Percentiles rank a stretch among this genome's conserved stretches.
phyloP scores from a whole-genome alignment of 2,329 filamentous ascomycete genomes.

The Aschersonia sp. region DNA sequence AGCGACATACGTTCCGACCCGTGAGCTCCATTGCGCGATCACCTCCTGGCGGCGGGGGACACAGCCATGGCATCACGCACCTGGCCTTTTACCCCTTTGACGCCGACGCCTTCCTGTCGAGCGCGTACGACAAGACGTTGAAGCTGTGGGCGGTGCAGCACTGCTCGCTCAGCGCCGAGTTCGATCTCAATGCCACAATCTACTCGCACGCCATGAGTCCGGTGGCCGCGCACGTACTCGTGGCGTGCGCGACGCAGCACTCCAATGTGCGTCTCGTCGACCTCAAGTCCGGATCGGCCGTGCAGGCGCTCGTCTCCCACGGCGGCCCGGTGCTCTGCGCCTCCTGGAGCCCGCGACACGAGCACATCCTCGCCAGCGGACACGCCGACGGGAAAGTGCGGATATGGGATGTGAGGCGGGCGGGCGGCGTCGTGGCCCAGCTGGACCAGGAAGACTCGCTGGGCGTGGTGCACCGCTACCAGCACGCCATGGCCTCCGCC shows the following conservation, averaged over 20 bases:
- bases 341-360: slow-evolving; percentile 69
- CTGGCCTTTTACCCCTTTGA: slow-evolving; percentile 70
- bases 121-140: slow-evolving; percentile 63
- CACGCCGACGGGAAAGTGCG: slow-evolving; percentile 74
- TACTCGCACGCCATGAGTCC: slow-evolving; percentile 69
- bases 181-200: slow-evolving; percentile 52
- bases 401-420: slow-evolving; percentile 76
- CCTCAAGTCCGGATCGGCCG: slow-evolving; percentile 60
- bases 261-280: slow-evolving; percentile 76
- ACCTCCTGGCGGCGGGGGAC: slow-evolving; percentile 23
- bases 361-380: slow-evolving; percentile 69
- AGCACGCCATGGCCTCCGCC: slow-evolving; percentile 16
- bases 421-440: slow-evolving; percentile 59
- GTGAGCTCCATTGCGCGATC: slow-evolving; percentile 30
- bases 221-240: slow-evolving; percentile 57
- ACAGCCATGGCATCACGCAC: slow-evolving; percentile 62
- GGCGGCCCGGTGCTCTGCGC: slow-evolving; percentile 53
- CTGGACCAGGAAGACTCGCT: slow-evolving; percentile 75
- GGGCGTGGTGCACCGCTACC: slow-evolving; percentile 39
- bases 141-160: slow-evolving; percentile 60
- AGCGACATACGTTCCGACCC: slow-evolving; percentile 37
- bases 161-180: slow-evolving; percentile 46
- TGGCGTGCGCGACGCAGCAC: slow-evolving; percentile 80
- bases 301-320: slow-evolving; percentile 57
- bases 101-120: slow-evolving; percentile 58